A percentile compares a stretch with the other conserved stretches of the same genome.
Evolutionary conservation across 2,329 filamentous ascomycete species (phyloP).

Genomic region (Fusarium sp.): DNA sequence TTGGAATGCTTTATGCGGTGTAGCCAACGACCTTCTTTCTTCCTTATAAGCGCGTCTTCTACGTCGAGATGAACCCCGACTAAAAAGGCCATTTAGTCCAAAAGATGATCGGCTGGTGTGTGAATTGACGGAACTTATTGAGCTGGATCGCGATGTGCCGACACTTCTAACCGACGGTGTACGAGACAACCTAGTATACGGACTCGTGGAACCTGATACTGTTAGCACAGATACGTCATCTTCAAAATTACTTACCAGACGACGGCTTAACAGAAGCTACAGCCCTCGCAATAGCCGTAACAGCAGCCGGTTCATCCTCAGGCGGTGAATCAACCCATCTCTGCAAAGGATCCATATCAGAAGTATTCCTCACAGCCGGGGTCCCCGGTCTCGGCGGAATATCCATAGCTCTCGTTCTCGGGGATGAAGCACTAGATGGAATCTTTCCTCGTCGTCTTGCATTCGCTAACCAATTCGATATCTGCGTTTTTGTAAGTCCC

Average conservation of each 20-base stretch:
- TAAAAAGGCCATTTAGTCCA: conserved; percentile 29
- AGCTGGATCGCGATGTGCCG: conserved; percentile 27
- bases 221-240: neutral
- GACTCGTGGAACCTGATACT: conserved; percentile 26
- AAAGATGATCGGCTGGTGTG: conserved; percentile 31
- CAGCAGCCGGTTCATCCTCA: conserved; percentile 48
- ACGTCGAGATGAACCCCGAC: conserved; percentile 28
- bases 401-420: conserved; percentile 58
- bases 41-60: conserved; percentile 37
- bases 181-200: conserved; percentile 24
- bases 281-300: conserved; percentile 48
- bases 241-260: conserved; percentile 7
- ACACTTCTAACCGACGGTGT: conserved; percentile 31
- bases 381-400: conserved; percentile 62
- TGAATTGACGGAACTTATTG: conserved; percentile 38
- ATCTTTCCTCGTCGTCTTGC: conserved; percentile 83
- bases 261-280: conserved; percentile 36
- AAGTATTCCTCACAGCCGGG: conserved; percentile 49
- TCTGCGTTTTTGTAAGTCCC: conserved; percentile 81
- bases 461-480: conserved; percentile 90
- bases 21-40: conserved; percentile 15
- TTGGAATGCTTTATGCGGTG: conserved; percentile 49
- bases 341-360: conserved; percentile 45
- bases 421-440: conserved; percentile 29
- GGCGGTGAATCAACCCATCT: conserved; percentile 51